These are phyloP conservation scores for Blastobotrys elegans DNA, from an alignment of 1,139 yeast genomes.

Conservation along the genomic window DNA sequence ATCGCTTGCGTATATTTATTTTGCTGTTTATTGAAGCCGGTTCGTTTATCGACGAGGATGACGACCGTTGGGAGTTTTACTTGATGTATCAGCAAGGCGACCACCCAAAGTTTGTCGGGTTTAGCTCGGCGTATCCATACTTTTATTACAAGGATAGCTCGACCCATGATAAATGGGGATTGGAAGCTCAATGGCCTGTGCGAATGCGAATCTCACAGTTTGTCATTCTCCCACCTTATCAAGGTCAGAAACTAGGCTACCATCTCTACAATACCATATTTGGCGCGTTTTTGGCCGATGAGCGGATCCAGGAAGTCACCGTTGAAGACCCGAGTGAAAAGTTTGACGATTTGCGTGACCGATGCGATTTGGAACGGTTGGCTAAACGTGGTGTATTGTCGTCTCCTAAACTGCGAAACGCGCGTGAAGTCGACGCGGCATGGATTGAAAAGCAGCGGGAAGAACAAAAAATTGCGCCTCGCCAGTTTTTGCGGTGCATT, in stretches of 20 bases:
- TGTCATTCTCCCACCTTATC: conserved; percentile 71
- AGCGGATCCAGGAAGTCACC: conserved; percentile 62
- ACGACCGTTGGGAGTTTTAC: conserved; percentile 65
- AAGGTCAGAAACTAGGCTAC: conserved; percentile 68
- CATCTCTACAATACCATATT: conserved; percentile 54
- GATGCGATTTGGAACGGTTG: conserved; percentile 65
- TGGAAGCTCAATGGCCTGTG: conserved; percentile 32
- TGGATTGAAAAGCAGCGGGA: conserved; percentile 44
- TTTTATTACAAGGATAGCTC: conserved; percentile 64
- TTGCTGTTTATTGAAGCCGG: conserved; percentile 92
- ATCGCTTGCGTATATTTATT: conserved; percentile 72
- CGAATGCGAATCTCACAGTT: conserved; percentile 87
- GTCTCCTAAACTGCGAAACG: conserved; percentile 18
- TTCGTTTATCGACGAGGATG: conserved; percentile 71
- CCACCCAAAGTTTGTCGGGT: conserved; percentile 55
- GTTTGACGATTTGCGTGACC: conserved; percentile 86
- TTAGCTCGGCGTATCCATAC: conserved; percentile 77
- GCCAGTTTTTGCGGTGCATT: conserved; percentile 71
- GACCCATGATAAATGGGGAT: conserved; percentile 45
- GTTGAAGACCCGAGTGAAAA: conserved; percentile 95
- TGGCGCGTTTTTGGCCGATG: conserved; percentile 50
- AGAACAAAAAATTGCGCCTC: conserved; percentile 58
- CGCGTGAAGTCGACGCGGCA: conserved; percentile 30
- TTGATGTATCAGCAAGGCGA: conserved; percentile 33
- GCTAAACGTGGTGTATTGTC: conserved; percentile 32